Conservation (phyloP, 768 basidiomycete species). For the Brasilioporus rufonigricans region DNA sequence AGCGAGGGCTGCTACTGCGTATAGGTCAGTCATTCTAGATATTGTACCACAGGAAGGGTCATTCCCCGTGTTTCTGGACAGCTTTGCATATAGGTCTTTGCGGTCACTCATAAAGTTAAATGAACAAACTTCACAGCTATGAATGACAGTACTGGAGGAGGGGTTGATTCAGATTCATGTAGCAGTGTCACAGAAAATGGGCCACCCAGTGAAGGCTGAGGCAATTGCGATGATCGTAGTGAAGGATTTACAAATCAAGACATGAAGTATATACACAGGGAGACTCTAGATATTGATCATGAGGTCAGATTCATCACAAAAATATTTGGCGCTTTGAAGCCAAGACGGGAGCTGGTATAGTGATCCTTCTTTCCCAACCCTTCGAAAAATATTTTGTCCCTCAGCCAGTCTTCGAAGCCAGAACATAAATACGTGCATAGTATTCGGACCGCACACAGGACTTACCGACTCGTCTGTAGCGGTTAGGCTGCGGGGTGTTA, state of each 20-base stretch:
- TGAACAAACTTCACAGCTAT: no score
- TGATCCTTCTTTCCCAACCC: conserved; percentile 55
- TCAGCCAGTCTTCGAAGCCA: conserved; percentile 62
- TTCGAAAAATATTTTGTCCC: conserved; percentile 72
- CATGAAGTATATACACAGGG: conserved; percentile 3
- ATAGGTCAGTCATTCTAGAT: no score
- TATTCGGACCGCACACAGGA: conserved; percentile 1
- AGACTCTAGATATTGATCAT: conserved; percentile 26
- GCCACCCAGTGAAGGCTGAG: no score
- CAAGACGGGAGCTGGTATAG: conserved; percentile 60
- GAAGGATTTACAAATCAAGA: conserved; percentile 10
- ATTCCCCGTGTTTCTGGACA: no score
- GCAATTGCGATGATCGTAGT: no score
- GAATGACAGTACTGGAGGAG: no score
- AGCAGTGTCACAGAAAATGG: no score
- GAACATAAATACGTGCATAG: not conserved
- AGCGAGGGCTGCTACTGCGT: no score
- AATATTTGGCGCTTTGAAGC: conserved; percentile 76
- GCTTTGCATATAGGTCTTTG: no score
- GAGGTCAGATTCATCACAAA: conserved; percentile 65
- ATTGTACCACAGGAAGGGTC: no score
- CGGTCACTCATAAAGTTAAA: no score
- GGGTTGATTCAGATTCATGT: no score
- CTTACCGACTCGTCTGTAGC: conserved; percentile 64
- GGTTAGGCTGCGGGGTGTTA: conserved; percentile 44